Base-by-base conservation (phyloP, 1,139 yeast species). In the Saccharomycopsis hybrid region DNA sequence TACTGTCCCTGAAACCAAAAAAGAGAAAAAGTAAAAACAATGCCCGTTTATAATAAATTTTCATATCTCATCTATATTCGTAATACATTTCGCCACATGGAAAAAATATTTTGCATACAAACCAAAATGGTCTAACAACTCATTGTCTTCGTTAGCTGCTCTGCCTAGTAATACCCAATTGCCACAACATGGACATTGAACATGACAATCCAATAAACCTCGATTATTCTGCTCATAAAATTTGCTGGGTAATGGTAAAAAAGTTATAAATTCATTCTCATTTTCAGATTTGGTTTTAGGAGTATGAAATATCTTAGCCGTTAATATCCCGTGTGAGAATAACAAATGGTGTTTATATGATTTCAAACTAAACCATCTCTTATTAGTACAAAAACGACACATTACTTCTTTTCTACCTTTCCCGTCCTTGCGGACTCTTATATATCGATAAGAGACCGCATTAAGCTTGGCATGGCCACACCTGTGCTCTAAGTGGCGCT, bases 331-430 rank as follows among this genome's bases (percentile, higher is more conserved):
- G 51, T 62, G 65, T 1, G 60, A 57, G 18, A 60, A 52, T 5
- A 59, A 54, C 36, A 62, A 49, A 53, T 62, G 65, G 1, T 54
- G 48, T 2, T 51, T 41, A 42, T 54, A 58, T 2, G 50, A 31
- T 2, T 5, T 1, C 35, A 52, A 56, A 2, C 41, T 24, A 7
- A 59, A 43, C 65, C 65, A 61, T 27, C 60, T 58, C 30, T 51
- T 46, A 1, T 59, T 61, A 11, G 57, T 54, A 44, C 65, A 62
- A 28, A 60, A 54, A 3, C 61, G 59, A 48, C 65, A 62, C 42
- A 62, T 43, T 24, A 55, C 53, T n/a, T 61, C 58, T 27, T 42
- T 48, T 5, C 24, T 9, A 24, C 13, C 39, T 36, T 36, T 36
- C 7, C 11, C 11, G 7, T 11, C 11, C 35, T 31, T 31, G 7